A percentile compares a stretch with the other conserved stretches of the same genome.
phyloP scores from a whole-genome alignment of 1,284 basidiomycete species.

The Thelephora terrestris region DNA sequence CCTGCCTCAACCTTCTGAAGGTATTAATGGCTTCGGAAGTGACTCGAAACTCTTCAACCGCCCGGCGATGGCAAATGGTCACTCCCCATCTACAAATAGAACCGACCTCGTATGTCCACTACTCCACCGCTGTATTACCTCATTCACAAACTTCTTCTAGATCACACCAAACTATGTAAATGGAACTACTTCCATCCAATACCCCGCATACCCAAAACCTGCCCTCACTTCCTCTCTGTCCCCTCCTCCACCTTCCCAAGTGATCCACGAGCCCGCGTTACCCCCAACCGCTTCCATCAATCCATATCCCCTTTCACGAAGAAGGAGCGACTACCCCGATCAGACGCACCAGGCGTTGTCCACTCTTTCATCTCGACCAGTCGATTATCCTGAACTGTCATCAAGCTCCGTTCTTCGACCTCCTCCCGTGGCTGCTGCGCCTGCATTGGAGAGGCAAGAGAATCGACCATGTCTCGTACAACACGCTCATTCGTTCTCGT shows the following conservation, averaged over 20 bases:
- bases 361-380: constrained; percentile 36
- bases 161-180: constrained; percentile 9
- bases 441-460: constrained; percentile 60
- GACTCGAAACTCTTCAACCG: no score
- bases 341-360: constrained; percentile 65
- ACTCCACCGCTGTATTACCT: no score
- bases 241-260: constrained; percentile 23
- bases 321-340: constrained; percentile 73
- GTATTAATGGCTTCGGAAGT: no score
- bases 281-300: constrained; percentile 76
- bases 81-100: no score
- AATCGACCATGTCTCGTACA: constrained; percentile 40
- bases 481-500: constrained; percentile 21
- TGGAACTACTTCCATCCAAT: constrained; percentile 31
- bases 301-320: constrained; percentile 56
- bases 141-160: no score
- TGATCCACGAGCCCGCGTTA: constrained; percentile 34
- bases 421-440: constrained; percentile 65
- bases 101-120: no score
- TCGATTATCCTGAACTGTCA: constrained; percentile 75
- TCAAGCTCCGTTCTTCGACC: constrained; percentile 57
- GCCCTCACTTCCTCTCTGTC: constrained; percentile 18
- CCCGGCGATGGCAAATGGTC: no score
- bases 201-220: constrained; percentile 29
- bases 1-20: no score